Evolutionary conservation across 2,329 filamentous ascomycete genomes (phyloP).

Genomic region (Pseudonectria foliicola): DNA sequence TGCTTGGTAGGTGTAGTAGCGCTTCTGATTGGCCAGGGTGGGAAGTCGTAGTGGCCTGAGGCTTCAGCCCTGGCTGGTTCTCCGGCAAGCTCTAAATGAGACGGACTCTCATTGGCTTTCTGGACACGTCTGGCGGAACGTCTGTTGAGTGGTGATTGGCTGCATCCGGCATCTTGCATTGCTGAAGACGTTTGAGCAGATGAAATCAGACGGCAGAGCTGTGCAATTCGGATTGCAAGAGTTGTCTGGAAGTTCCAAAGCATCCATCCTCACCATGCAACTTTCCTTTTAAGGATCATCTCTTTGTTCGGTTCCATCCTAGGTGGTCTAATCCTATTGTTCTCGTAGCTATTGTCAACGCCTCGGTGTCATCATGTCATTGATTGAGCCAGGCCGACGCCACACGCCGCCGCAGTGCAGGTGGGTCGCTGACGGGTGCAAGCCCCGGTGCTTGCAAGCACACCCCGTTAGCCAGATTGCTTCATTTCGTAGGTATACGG

Average conservation of each 20-base stretch:
- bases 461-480: conserved; percentile 1
- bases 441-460: conserved; percentile 5
- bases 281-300: no score
- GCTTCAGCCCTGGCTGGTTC: conserved; percentile 14
- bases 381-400: no score
- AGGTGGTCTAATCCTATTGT: no score
- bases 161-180: conserved; percentile 6
- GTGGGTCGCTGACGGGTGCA: conserved; percentile 6
- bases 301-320: no score
- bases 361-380: no score
- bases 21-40: conserved; percentile 7
- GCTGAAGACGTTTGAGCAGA: conserved; percentile 7
- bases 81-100: conserved; percentile 9
- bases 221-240: neutral
- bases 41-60: conserved; percentile 6
- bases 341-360: no score
- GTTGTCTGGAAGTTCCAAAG: no score
- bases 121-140: conserved; percentile 4
- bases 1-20: no score
- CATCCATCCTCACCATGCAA: no score
- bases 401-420: neutral
- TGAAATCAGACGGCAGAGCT: no score
- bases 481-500: conserved; percentile 1
- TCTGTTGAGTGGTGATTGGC: conserved; percentile 11
- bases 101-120: conserved; percentile 12